Evolutionary conservation across 192 early-diverging fungal species (phyloP).

Genomic region (Rhizoclosmatium globosum): DNA sequence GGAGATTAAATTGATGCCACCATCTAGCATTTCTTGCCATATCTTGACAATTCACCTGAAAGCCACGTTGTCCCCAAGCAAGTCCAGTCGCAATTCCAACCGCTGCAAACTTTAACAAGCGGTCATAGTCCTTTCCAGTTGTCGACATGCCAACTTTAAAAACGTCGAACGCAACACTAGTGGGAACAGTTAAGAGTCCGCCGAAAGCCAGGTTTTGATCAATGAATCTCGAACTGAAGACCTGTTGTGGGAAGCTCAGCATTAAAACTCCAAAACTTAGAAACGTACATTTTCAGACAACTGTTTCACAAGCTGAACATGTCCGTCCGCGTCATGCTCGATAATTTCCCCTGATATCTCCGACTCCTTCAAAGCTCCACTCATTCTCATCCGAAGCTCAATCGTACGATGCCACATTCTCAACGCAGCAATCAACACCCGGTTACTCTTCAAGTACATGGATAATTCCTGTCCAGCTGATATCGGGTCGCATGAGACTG

Average conservation of each 20-base stretch:
- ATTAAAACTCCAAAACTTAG: not conserved
- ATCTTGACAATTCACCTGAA: slow-evolving; percentile 65
- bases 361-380: slow-evolving; percentile 7
- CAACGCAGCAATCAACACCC: slow-evolving; percentile 43
- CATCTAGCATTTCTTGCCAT: slow-evolving; percentile 70
- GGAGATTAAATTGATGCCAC: slow-evolving; percentile 69
- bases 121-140: slow-evolving; percentile 50
- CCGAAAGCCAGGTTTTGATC: slow-evolving; percentile 56
- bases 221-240: slow-evolving; percentile 47
- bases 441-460: slow-evolving; percentile 46
- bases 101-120: slow-evolving; percentile 56
- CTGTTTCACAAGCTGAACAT: slow-evolving; percentile 19
- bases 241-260: slow-evolving; percentile 24
- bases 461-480: slow-evolving; percentile 44
- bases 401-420: slow-evolving; percentile 44
- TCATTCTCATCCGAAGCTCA: slow-evolving; percentile 36
- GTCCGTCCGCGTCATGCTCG: slow-evolving; percentile 4
- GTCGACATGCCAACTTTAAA: slow-evolving; percentile 52
- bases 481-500: slow-evolving; percentile 31
- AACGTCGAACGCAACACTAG: slow-evolving; percentile 39
- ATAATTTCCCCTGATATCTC: not conserved
- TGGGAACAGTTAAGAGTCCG: slow-evolving; percentile 48
- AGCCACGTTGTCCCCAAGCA: slow-evolving; percentile 72
- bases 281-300: slow-evolving; percentile 25
- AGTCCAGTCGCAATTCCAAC: slow-evolving; percentile 65